phyloP scores from a whole-genome alignment of 2,329 filamentous ascomycete species.

The Clonostachys rosea region DNA sequence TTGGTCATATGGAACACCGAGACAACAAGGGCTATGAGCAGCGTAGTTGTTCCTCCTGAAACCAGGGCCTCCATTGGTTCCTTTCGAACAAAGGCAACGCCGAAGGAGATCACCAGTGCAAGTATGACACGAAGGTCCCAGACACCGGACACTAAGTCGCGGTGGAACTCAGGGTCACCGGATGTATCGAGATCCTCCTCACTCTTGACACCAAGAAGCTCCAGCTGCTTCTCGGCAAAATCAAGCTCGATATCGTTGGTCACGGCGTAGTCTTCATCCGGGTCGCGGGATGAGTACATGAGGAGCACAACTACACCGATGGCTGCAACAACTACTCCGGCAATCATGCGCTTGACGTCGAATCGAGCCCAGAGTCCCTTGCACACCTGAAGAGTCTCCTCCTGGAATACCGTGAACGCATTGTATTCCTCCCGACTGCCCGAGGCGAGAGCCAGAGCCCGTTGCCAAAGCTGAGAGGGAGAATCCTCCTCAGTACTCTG shows the following conservation, averaged over 20 bases:
- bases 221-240: constrained; percentile 52
- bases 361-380: constrained; percentile 89
- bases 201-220: constrained; percentile 28
- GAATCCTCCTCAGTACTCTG: constrained; percentile 43
- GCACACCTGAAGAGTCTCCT: constrained; percentile 72
- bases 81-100: constrained; percentile 22
- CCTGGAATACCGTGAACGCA: constrained; percentile 70
- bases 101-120: constrained; percentile 16
- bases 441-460: not conserved
- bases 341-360: constrained; percentile 78
- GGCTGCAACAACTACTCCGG: constrained; percentile 69
- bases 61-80: constrained; percentile 29
- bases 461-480: constrained; percentile 30
- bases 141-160: constrained; percentile 24
- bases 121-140: constrained; percentile 25
- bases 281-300: constrained; percentile 63
- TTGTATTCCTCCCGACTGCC: constrained; percentile 36
- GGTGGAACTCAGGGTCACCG: constrained; percentile 22
- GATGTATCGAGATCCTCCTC: no score
- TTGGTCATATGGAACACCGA: constrained; percentile 12
- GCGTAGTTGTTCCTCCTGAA: constrained; percentile 30
- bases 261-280: constrained; percentile 48
- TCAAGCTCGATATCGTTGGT: constrained; percentile 54
- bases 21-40: constrained; percentile 1
- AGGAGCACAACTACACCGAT: constrained; percentile 64